Conservation (phyloP, 1,284 basidiomycete species). For the Boletus subluridellus region DNA sequence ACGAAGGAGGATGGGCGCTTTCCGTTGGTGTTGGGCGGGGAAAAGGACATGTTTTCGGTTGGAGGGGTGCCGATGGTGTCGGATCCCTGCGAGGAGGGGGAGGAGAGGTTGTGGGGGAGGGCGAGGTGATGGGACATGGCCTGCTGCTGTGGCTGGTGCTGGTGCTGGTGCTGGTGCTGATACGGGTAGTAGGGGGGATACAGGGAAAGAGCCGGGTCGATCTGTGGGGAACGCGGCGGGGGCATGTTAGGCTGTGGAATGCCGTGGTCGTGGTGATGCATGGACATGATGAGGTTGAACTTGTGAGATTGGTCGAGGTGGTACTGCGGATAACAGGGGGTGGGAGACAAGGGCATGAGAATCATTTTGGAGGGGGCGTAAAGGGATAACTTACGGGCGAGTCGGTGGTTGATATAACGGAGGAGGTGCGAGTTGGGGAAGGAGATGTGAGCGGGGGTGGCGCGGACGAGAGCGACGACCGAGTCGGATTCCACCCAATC, state of each 20-base stretch:
- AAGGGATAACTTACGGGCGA: slow-evolving; percentile 11
- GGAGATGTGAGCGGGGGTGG: not conserved
- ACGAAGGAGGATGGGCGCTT: slow-evolving; percentile 61
- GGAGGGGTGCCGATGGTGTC: slow-evolving; percentile 71
- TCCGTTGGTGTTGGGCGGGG: slow-evolving; percentile 52
- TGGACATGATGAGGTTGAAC: slow-evolving; percentile 30
- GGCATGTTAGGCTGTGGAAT: slow-evolving; percentile 46
- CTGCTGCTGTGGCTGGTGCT: slow-evolving; percentile 39
- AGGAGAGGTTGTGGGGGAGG: slow-evolving; percentile 48
- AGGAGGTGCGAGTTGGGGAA: slow-evolving; percentile 1
- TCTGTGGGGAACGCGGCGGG: slow-evolving; percentile 55
- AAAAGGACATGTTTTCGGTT: slow-evolving; percentile 53
- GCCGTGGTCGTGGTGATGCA: slow-evolving; percentile 39
- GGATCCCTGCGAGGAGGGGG: slow-evolving; percentile 72
- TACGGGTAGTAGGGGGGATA: slow-evolving; percentile 58
- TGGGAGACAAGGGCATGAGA: slow-evolving; percentile 20
- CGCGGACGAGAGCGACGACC: not conserved
- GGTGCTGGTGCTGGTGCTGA: slow-evolving; percentile 43
- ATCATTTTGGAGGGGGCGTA: not conserved
- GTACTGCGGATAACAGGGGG: slow-evolving; percentile 25
- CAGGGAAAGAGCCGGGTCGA: slow-evolving; percentile 63
- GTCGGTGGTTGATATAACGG: not conserved
- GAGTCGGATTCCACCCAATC: not conserved
- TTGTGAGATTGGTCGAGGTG: slow-evolving; percentile 12
- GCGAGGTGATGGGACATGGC: slow-evolving; percentile 46